Percentiles rank a stretch among this genome's conserved stretches.
These are phyloP conservation scores for Bryum argenteum DNA, from an alignment of 225 moss, liverwort and hornwort species.

Conservation along the genomic window DNA sequence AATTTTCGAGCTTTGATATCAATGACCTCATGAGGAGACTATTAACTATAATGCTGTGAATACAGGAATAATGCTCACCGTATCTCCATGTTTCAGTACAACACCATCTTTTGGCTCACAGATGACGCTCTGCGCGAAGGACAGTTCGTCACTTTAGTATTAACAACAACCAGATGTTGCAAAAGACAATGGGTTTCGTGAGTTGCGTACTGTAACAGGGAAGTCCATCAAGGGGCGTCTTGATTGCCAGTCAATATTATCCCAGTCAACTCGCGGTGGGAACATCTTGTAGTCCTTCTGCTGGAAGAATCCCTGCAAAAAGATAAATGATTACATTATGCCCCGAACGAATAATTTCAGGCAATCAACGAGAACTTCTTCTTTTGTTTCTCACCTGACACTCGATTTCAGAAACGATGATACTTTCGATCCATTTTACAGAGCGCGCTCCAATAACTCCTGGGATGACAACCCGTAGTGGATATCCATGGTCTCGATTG, in stretches of 20 bases:
- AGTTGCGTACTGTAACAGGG: constrained; percentile 64
- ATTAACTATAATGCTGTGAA: not conserved
- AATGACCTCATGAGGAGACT: constrained; percentile 10
- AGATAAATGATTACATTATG: constrained; percentile 6
- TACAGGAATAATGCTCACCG: constrained; percentile 41
- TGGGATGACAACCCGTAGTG: constrained; percentile 69
- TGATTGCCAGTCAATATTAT: constrained; percentile 77
- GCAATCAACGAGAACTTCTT: constrained; percentile 1
- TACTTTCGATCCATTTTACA: constrained; percentile 76
- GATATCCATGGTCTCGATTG: constrained; percentile 78
- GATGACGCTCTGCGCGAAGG: constrained; percentile 67
- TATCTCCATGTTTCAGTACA: constrained; percentile 44
- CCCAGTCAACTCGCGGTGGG: constrained; percentile 76
- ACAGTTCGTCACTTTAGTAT: constrained; percentile 8
- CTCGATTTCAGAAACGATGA: constrained; percentile 53
- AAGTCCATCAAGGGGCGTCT: constrained; percentile 80
- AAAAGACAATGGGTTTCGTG: not conserved
- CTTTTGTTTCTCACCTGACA: constrained; percentile 51
- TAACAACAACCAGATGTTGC: not conserved
- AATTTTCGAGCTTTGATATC: constrained; percentile 19
- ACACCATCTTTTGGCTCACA: constrained; percentile 68
- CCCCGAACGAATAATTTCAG: not conserved
- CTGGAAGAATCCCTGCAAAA: constrained; percentile 70
- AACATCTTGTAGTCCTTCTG: constrained; percentile 89
- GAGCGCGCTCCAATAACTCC: constrained; percentile 81